phyloP scores from a whole-genome alignment of 176 grass and related monocot species.

The Aegilops tauschii region DNA sequence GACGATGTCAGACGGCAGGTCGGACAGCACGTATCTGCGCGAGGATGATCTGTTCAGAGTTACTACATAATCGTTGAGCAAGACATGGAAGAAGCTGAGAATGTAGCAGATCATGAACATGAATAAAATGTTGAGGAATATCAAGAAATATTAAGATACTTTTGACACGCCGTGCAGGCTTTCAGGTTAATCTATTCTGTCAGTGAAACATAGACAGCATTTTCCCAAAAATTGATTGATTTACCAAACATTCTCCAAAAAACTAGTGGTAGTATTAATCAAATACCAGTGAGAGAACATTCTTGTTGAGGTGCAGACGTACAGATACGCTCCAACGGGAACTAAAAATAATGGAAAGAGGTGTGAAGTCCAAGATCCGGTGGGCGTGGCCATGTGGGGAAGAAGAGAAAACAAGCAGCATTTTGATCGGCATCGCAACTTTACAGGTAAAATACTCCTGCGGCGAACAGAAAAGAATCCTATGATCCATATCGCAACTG shows the following conservation, averaged over 20 bases:
- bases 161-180: no score
- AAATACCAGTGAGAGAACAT: not conserved
- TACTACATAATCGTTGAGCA: not conserved
- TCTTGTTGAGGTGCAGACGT: conserved; percentile 14
- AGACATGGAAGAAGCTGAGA: not conserved
- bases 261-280: no score
- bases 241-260: no score
- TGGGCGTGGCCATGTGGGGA: not conserved
- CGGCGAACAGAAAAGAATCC: not conserved
- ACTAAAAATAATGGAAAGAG: not conserved
- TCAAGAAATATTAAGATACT: not conserved
- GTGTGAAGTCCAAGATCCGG: conserved; percentile 25
- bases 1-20: conserved; percentile 65
- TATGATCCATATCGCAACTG: conserved; percentile 25
- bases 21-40: conserved; percentile 61
- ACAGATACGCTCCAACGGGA: not conserved
- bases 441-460: not conserved
- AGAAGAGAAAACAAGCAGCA: conserved; percentile 11
- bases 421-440: not conserved
- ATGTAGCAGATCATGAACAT: not conserved
- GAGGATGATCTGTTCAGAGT: conserved; percentile 12
- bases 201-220: no score
- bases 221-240: no score
- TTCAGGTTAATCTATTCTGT: no score
- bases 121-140: not conserved